Conservation (phyloP, 257 asterid species). For the Primulina huaijiensis region DNA sequence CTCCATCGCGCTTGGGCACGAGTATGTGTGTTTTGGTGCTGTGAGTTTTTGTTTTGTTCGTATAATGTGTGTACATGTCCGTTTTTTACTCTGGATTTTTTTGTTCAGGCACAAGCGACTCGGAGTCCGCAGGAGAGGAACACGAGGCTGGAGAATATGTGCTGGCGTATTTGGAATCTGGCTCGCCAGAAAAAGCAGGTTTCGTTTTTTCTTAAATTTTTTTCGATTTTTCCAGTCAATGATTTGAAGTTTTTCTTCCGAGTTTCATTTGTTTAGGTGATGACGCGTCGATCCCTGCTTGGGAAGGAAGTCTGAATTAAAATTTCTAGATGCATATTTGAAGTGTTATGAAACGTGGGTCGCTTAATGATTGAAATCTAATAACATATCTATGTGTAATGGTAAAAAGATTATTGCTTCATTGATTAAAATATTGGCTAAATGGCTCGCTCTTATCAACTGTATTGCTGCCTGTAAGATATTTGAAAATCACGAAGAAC, state of each 20-base stretch:
- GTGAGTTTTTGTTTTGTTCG: background rate
- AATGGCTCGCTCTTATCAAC: background rate
- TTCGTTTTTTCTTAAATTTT: background rate
- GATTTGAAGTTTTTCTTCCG: background rate
- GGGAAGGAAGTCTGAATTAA: background rate
- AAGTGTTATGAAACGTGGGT: background rate
- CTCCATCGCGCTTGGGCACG: slow-evolving; percentile 36
- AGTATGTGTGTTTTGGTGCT: background rate
- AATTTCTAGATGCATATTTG: background rate
- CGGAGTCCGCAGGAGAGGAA: slow-evolving; percentile 35
- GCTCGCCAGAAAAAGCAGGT: slow-evolving; percentile 40
- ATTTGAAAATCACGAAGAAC: background rate
- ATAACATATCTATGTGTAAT: background rate
- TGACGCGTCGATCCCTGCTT: background rate
- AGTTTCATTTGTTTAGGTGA: background rate
- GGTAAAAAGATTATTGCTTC: background rate
- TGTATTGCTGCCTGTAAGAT: background rate
- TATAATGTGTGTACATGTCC: background rate
- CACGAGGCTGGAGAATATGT: slow-evolving; percentile 38
- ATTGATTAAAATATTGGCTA: too few species aligned
- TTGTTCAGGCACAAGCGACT: slow-evolving; percentile 30
- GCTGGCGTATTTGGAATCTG: slow-evolving; percentile 42
- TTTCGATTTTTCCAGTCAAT: background rate
- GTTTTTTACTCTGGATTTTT: background rate
- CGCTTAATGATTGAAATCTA: background rate